Conservation (phyloP, 2,329 filamentous ascomycete species). For the Bretziella fagacearum region DNA sequence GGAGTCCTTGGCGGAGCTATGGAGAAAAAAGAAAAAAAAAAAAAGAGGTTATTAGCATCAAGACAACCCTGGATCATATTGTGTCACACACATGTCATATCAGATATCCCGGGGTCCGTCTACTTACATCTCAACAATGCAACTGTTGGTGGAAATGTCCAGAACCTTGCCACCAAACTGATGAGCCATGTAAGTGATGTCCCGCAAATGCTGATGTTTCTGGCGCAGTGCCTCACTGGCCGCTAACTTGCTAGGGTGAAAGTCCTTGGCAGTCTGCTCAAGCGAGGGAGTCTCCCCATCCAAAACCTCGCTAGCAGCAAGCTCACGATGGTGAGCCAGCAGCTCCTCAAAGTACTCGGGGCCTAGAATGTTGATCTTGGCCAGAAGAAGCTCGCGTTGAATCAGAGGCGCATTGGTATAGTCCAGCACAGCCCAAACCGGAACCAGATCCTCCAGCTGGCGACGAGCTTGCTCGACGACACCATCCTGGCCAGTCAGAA, state of each 20-base stretch:
- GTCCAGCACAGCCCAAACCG: conserved; percentile 95
- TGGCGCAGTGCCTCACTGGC: conserved; percentile 79
- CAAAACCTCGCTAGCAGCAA: conserved; percentile 38
- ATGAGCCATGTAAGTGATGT: conserved; percentile 90
- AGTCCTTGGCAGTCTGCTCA: conserved; percentile 44
- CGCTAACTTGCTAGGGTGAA: conserved; percentile 76
- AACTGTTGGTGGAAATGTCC: conserved; percentile 96
- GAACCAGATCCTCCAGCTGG: conserved; percentile 90
- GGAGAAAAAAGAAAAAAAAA: not conserved
- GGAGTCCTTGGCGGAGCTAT: conserved; percentile 72
- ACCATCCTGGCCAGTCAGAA: conserved; percentile 86
- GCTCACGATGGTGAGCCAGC: conserved; percentile 86
- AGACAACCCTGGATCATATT: not conserved
- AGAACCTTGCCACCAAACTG: conserved; percentile 96
- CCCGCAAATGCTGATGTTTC: conserved; percentile 94
- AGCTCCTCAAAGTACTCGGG: conserved; percentile 98
- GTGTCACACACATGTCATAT: not conserved
- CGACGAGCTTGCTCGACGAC: conserved; percentile 93
- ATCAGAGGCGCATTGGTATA: conserved; percentile 87
- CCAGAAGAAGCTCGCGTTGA: conserved; percentile 84
- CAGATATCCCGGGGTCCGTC: not conserved
- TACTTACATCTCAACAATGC: conserved; percentile 88
- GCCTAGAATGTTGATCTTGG: conserved; percentile 91
- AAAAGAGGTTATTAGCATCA: not conserved
- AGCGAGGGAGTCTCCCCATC: conserved; percentile 25